Evolutionary conservation across 2,329 filamentous ascomycete genomes (phyloP).

Genomic region (Cladorrhinum sp.): DNA sequence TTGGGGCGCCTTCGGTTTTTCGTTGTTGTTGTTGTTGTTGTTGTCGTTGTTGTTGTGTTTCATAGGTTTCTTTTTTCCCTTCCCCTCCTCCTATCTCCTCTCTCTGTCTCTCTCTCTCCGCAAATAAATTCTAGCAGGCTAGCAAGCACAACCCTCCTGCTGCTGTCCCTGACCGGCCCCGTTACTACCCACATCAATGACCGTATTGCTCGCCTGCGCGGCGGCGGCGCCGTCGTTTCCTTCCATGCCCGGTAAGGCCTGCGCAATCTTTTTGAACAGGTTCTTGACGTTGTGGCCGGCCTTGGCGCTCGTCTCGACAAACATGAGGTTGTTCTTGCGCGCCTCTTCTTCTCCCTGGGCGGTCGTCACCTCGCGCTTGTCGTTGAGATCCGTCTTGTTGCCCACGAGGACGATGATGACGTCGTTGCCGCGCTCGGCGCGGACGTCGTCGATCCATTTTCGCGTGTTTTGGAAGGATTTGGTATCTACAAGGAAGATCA

Average conservation of each 20-base stretch:
- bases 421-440: constrained; percentile 94
- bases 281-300: constrained; percentile 97
- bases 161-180: constrained; percentile 57
- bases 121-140: no score
- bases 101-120: no score
- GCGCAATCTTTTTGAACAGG: constrained; percentile 95
- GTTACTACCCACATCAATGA: constrained; percentile 92
- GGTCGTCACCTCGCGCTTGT: constrained; percentile 96
- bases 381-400: constrained; percentile 98
- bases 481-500: constrained; percentile 53
- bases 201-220: constrained; percentile 70
- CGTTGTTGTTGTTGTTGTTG: no score
- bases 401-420: constrained; percentile 98
- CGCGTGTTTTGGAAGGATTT: constrained; percentile 98
- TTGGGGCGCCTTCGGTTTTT: background rate
- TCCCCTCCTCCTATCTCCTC: background rate
- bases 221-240: constrained; percentile 76
- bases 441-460: constrained; percentile 99
- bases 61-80: background rate
- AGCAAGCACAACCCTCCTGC: constrained; percentile 74
- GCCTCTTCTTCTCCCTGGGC: constrained; percentile 96
- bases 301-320: constrained; percentile 98
- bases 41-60: background rate
- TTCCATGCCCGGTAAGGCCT: constrained; percentile 97
- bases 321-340: constrained; percentile 97